Conservation (phyloP, 148 eudicot species). For the Pouteria glomerata region DNA sequence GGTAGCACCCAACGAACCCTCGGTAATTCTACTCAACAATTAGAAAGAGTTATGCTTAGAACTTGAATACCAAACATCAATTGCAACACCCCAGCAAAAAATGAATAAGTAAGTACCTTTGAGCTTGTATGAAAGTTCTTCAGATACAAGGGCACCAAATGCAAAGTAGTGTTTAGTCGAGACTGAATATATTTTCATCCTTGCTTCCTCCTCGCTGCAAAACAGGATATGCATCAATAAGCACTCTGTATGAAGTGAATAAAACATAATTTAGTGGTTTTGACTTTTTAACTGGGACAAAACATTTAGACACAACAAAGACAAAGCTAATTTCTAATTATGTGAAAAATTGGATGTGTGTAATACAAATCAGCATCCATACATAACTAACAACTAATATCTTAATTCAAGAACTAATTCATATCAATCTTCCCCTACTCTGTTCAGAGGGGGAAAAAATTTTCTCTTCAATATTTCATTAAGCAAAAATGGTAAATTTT, state of each 20-base stretch:
- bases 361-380: neutral
- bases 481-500: neutral
- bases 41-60: neutral
- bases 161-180: conserved; percentile 58
- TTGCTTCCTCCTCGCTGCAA: conserved; percentile 56
- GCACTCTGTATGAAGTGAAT: neutral
- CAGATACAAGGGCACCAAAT: conserved; percentile 66
- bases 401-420: neutral
- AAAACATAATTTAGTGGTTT: neutral
- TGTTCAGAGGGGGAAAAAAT: neutral
- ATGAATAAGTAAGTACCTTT: conserved; percentile 32
- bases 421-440: neutral
- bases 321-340: neutral
- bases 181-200: conserved; percentile 63
- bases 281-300: neutral
- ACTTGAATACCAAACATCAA: neutral
- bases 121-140: conserved; percentile 54
- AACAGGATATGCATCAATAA: neutral
- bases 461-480: neutral
- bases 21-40: conserved; percentile 34
- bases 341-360: neutral
- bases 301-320: neutral
- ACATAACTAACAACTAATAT: neutral
- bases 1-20: conserved; percentile 79
- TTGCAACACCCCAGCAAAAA: neutral